Percentiles rank a stretch among this genome's conserved stretches.
Evolutionary conservation across 495 filamentous ascomycete genomes (phyloP).

Genomic region (Stereocaulon alpinum): DNA sequence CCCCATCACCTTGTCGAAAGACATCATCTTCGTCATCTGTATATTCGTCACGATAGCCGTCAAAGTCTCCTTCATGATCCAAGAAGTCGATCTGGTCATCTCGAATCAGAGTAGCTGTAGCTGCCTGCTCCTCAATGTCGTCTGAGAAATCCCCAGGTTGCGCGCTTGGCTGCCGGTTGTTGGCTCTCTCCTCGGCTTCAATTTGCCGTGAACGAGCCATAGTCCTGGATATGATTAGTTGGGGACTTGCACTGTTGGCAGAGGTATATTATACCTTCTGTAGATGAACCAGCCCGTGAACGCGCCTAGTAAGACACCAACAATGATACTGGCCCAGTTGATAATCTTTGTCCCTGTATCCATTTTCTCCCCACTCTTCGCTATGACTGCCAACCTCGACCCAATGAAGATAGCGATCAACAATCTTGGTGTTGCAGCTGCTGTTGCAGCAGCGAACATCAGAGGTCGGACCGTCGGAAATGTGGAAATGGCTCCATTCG

Average conservation of each 20-base stretch:
- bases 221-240: constrained; percentile 40
- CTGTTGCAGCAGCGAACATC: constrained; percentile 72
- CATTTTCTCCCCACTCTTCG: constrained; percentile 47
- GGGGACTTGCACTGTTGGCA: neutral
- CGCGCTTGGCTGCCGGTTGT: constrained; percentile 31
- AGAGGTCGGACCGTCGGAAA: constrained; percentile 74
- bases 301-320: constrained; percentile 57
- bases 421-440: constrained; percentile 68
- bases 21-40: constrained; percentile 46
- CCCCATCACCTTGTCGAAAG: constrained; percentile 33
- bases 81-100: constrained; percentile 42
- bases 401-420: constrained; percentile 92
- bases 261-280: constrained; percentile 36
- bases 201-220: constrained; percentile 74
- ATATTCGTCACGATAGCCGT: constrained; percentile 43
- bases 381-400: constrained; percentile 60
- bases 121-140: constrained; percentile 34
- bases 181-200: constrained; percentile 65
- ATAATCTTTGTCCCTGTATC: constrained; percentile 46
- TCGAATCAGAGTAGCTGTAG: constrained; percentile 35
- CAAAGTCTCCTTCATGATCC: constrained; percentile 32
- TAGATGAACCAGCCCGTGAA: constrained; percentile 81
- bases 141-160: constrained; percentile 35
- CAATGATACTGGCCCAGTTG: constrained; percentile 73
- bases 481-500: constrained; percentile 88